Base-by-base conservation (phyloP, 352 stramenopile genomes). In the Phytophthora uliginosa region DNA sequence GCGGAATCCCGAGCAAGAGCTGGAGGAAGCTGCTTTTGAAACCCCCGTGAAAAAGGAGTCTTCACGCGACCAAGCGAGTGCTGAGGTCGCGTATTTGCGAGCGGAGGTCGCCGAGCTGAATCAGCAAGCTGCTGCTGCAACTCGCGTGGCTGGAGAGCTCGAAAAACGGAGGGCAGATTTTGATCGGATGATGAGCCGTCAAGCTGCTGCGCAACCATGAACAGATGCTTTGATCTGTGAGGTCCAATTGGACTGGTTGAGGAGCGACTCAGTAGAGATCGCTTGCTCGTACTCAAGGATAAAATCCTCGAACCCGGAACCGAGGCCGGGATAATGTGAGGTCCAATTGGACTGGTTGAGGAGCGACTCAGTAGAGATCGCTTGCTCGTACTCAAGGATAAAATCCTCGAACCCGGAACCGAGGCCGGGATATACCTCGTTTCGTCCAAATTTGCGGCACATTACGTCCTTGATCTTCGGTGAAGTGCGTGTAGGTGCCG, bases 281-380 rank as follows among this genome's bases (percentile, higher is more conserved):
- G 42, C 59, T 58, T 58, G 59, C n/a, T 65, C 59, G 20, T 57
- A 66, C 17, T 51, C 59, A 2, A 66, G 33, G 15, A 66, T 66
- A 17, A 66, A 59, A 18, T 58, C 59, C 47, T 66, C 59, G 22
- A 66, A 59, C 1, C 59, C 59, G 2, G 59, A 18, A n/a, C 59
- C 59, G 7, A 59, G 12, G 1, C 48, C 33, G 12, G 59, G 48
- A 20, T 66, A 58, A n/a, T n/a, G n/a, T n/a, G n/a, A n/a, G n/a
- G n/a, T n/a, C n/a, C n/a, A 40, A 57, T 0, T 26, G 2, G 58
- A 65, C 9, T 65, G 58, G n/a, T 65, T 65, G 1, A 55, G 28
- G 2, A 65, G 31, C 2, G 7, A 2, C 7, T 65, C 42, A 4
- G 58, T 56, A 57, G 15, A 2, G 12, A 55, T 54, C 3, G 42